Conservation (phyloP, 2,329 filamentous ascomycete species). For the Fusarium brevicatenulatum region DNA sequence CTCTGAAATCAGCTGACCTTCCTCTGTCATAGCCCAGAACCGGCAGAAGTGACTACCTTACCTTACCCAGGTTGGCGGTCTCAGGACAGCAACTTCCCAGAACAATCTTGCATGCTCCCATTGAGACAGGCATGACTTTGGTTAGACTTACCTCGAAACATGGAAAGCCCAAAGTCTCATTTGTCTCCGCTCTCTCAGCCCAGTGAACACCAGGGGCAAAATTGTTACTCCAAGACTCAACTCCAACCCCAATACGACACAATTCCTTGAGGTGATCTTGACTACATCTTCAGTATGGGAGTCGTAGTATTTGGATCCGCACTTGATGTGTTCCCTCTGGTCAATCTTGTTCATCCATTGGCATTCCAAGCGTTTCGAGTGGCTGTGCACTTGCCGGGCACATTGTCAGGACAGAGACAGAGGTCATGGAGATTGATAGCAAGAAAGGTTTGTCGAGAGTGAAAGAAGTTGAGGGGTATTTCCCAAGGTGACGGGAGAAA, state of each 20-base stretch:
- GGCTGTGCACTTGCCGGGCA: no score
- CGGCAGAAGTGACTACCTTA: not conserved
- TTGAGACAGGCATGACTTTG: not conserved
- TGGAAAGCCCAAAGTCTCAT: not conserved
- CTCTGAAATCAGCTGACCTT: no score
- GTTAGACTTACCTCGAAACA: not conserved
- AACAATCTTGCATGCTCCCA: not conserved
- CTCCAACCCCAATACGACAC: not conserved
- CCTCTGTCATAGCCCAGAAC: not conserved
- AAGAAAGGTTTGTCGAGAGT: no score
- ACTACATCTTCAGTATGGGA: not conserved
- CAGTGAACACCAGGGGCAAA: not conserved
- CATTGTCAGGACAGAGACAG: no score
- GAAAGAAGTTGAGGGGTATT: no score
- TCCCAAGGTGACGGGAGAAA: no score
- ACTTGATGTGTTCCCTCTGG: no score
- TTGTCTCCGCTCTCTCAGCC: not conserved
- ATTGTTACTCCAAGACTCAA: not conserved
- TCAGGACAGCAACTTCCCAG: not conserved
- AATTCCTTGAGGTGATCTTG: not conserved
- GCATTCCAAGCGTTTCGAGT: not conserved
- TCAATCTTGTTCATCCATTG: not conserved
- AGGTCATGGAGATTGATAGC: no score
- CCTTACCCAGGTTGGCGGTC: not conserved
- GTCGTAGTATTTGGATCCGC: not conserved